Base-by-base conservation (phyloP, 441 rosid genomes). In the Jatropha podagrica region DNA sequence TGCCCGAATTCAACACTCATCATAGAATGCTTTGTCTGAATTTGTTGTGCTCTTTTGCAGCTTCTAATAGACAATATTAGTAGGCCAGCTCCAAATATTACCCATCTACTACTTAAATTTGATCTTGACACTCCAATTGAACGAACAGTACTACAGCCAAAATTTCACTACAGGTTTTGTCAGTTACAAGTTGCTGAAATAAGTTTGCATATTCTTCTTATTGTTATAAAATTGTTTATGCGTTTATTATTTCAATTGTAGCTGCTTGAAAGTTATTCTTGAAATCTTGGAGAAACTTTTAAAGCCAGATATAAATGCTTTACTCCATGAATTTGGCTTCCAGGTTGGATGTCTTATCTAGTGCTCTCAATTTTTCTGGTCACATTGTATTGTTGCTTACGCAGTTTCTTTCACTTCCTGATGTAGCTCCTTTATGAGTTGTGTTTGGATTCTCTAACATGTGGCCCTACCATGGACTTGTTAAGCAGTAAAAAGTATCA, bases 231-330 rank as follows among this genome's bases (percentile, higher is more conserved):
- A 58, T 72, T 44, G 23, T 48, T 55, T 70, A 12, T 75, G 46
- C 51, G 54, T 82, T 69, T 69, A 32, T 64, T 49, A 42, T 76
- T 67, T 67, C 56, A 72, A 77, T 71, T 86, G 79, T 85, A 96
- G 99, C 88, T 96, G 97, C 85, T 87, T 96, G 86, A 96, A 90
- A 92, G 92, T 96, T 82, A 87, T 91, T 79, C 98, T 96, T 74
- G 97, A 96, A 85, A 85, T 87, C 75, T 79, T 96, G 88, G 99
- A 90, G 78, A 90, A 88, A 77, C 88, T 90, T 77, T 79, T 81
- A 75, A 96, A 86, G 85, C 92, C 96, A 67, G 95, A 96, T 62
- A 81, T 86, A 73, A 96, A 96, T 83, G 89, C 90, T 72, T 79
- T 88, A 81, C 91, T 96, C 79, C 89, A 92, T 85, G 99, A 96